Base-by-base conservation (phyloP, 805 yeast genomes). In the Saturnispora ahearnii region DNA sequence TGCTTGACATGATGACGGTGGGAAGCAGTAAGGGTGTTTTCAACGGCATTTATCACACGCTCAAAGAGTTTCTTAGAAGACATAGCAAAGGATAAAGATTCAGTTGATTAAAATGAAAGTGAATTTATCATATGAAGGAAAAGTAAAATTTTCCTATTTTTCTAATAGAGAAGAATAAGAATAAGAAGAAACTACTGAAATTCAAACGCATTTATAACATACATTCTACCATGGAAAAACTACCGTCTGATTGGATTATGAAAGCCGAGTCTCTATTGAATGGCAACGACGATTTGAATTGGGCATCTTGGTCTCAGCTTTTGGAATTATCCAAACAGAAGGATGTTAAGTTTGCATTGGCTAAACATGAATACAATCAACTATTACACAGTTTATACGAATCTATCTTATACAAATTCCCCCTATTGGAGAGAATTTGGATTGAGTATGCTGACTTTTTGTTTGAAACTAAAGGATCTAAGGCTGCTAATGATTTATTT, bases 401-500 rank as follows among this genome's bases (percentile, higher is more conserved):
- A 41, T 68, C 72, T 37, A 59, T 79, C 12, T 64, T 81, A 13
- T 60, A 61, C 1, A 68, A 70, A 44, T 80, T 63, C 55, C 86
- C 87, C 0, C 59, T 65, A 5, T 61, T 74, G 30, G 78, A 73
- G 53, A 76, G 74, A 42, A 77, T 77, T 56, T 81, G 86, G 86
- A 63, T 77, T n/a, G 67, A 73, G 36, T 78, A 66, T 59, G 82
- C 84, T 0, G 57, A 62, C 3, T 65, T 73, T 70, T 74, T 73
- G 54, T 74, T 70, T 54, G 64, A 62, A 31, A 58, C 77, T 30
- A 80, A 79, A 1, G 57, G 68, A 45, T 68, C 77, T 1, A 63
- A 62, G 0, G 50, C 53, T 3, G 71, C 78, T 2, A 60, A 61
- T 2, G 53, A 50, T 1, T 60, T 77, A 2, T 79, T 66, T 54